Evolutionary conservation across 139 green algal species (phyloP), one percentile per base, ranked within the genome.

Genomic region (Volvox reticuliferus): DNA sequence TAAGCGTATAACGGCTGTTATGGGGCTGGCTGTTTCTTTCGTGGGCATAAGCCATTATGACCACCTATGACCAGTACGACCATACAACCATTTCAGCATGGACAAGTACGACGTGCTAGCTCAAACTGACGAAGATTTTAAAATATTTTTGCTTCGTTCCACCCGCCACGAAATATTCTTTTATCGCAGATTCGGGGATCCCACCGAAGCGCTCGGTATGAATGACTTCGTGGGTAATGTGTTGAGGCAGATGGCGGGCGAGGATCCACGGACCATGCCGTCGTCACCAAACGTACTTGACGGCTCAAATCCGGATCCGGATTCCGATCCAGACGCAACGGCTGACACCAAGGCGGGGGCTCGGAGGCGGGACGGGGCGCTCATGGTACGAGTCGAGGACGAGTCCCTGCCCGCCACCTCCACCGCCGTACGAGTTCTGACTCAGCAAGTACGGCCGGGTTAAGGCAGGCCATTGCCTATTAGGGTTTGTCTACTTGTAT

Each of bases 181-280:
- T 55, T 55, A 35, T 79, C 14, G 20, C 86, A 90, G 86, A 13
- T 75, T 92, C 13, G 88, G 87, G 0, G 92, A 93, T 32, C 81
- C 88, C 55, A 82, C 81, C 21, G 89, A 93, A 82, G 92, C 89
- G 22, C 73, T 91, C 28, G 92, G 76, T 35, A 88, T 94, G 61
- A 91, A 89, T 32, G 83, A 75, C 22, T 94, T 94, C 69, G 89
- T 92, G 36, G 87, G 33, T 22, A 87, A 93, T 30, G 82, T 91
- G 67, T 68, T 94, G 80, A 22, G 67, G 22, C 55, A 69, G 50
- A 86, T 91, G 76, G 86, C 86, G 33, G 80, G 33, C 12, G 82
- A 75, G 21, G 81, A 86, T 21, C 86, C 73, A 16, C 37, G 86
- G 21, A 24, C 12, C 44, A 14, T 81, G 20, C 86, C 86, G 65